phyloP scores from a whole-genome alignment of 768 basidiomycete species.

The Trametes villosa region DNA sequence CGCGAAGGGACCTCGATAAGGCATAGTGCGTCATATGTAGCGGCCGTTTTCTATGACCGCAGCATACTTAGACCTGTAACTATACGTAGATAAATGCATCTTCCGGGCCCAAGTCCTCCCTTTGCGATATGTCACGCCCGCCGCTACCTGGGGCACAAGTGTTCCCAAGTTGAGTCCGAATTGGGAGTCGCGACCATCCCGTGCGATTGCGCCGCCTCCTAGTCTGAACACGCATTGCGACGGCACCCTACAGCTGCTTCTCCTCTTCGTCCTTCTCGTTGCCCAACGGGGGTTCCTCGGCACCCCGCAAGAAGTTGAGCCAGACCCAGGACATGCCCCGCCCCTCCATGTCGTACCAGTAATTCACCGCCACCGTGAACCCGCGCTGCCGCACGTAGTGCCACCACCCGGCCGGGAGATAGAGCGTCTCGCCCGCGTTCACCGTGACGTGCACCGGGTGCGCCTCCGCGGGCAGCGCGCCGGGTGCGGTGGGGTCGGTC shows the following conservation, averaged over 20 bases:
- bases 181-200: too few species aligned
- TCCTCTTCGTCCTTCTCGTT: conserved; percentile 36
- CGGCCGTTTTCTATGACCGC: too few species aligned
- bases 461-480: conserved; percentile 52
- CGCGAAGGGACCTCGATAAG: background rate
- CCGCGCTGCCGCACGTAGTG: conserved; percentile 82
- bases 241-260: too few species aligned
- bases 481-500: conserved; percentile 54
- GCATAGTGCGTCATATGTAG: background rate
- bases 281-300: conserved; percentile 41
- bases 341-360: conserved; percentile 89
- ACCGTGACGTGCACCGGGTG: conserved; percentile 72
- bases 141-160: too few species aligned
- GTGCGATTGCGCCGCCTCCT: too few species aligned
- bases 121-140: too few species aligned
- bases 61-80: too few species aligned
- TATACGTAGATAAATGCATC: too few species aligned
- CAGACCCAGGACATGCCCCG: conserved; percentile 72
- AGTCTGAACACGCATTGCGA: too few species aligned
- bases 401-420: conserved; percentile 95
- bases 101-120: too few species aligned
- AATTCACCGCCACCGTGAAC: conserved; percentile 73
- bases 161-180: too few species aligned
- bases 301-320: conserved; percentile 58
- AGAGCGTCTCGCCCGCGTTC: conserved; percentile 76